Conservation (phyloP, 1,284 basidiomycete species). For the Neolentinus lepideus region DNA sequence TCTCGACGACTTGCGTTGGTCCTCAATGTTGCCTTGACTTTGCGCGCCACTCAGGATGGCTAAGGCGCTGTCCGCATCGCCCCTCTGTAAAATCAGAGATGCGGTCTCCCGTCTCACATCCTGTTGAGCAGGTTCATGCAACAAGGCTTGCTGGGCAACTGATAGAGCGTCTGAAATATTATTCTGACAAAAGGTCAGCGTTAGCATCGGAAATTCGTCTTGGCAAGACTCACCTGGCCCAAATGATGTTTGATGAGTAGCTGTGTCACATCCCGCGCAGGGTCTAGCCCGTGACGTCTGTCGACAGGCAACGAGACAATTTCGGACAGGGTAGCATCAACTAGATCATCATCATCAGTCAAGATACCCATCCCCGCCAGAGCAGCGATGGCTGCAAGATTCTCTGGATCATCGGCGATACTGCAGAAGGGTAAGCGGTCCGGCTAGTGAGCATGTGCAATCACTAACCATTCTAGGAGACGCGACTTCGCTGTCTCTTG, state of each 20-base stretch:
- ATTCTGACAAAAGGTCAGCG: slow-evolving; percentile 26
- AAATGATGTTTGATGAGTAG: slow-evolving; percentile 64
- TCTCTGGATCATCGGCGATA: slow-evolving; percentile 62
- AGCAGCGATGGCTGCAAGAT: slow-evolving; percentile 73
- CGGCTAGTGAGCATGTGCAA: slow-evolving; percentile 2
- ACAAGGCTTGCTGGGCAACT: slow-evolving; percentile 48
- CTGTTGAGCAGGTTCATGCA: slow-evolving; percentile 44
- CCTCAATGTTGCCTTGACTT: slow-evolving; percentile 19
- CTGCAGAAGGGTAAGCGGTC: slow-evolving; percentile 26
- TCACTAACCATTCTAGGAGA: slow-evolving; percentile 74
- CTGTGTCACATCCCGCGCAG: slow-evolving; percentile 55
- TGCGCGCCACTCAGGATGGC: slow-evolving; percentile 27
- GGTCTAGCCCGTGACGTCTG: slow-evolving; percentile 56
- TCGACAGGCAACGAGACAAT: slow-evolving; percentile 63
- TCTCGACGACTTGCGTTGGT: slow-evolving; percentile 32
- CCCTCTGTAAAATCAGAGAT: slow-evolving; percentile 41
- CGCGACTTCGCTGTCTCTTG: slow-evolving; percentile 75
- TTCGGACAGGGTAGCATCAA: slow-evolving; percentile 86
- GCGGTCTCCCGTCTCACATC: slow-evolving; percentile 47
- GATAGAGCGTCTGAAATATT: slow-evolving; percentile 42
- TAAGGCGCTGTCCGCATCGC: slow-evolving; percentile 31
- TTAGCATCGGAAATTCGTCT: background rate
- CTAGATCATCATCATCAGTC: slow-evolving; percentile 69
- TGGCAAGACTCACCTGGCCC: slow-evolving; percentile 38
- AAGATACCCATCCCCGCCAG: slow-evolving; percentile 85